These are phyloP conservation scores for Phyllosticta citrichinensis DNA, from an alignment of 2,329 filamentous ascomycete species.

Conservation along the genomic window DNA sequence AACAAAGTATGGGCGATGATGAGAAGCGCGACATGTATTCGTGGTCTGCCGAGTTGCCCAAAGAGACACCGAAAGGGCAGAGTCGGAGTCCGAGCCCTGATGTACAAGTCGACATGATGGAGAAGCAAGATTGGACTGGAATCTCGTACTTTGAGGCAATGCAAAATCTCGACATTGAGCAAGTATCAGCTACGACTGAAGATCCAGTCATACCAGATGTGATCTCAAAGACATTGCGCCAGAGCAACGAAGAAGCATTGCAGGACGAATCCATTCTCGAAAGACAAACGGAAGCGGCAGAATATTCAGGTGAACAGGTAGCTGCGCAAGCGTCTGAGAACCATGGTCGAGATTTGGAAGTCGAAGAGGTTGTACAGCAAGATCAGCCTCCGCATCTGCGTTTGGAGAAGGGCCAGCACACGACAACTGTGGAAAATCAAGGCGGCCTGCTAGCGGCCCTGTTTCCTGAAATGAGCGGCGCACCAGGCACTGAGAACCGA, in stretches of 20 bases:
- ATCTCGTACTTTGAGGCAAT: neutral
- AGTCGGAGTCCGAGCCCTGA: neutral
- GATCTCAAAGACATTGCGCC: neutral
- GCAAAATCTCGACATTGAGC: neutral
- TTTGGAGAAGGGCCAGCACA: neutral
- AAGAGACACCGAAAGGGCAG: neutral
- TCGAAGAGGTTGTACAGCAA: neutral
- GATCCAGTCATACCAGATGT: neutral
- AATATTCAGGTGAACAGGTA: no score
- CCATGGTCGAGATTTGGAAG: neutral
- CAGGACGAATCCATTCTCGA: neutral
- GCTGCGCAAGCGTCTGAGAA: no score
- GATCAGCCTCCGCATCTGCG: neutral
- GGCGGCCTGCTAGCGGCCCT: neutral
- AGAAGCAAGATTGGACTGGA: neutral
- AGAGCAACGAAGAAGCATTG: neutral
- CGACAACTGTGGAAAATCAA: neutral
- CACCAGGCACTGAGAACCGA: neutral
- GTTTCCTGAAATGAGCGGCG: neutral
- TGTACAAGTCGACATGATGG: neutral
- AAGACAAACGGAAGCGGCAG: no score
- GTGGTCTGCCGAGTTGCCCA: neutral
- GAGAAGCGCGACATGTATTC: neutral
- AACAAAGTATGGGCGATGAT: neutral
- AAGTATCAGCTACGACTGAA: neutral